Base-by-base conservation (phyloP, 1,284 basidiomycete species). In the Sanghuangporus baumii region DNA sequence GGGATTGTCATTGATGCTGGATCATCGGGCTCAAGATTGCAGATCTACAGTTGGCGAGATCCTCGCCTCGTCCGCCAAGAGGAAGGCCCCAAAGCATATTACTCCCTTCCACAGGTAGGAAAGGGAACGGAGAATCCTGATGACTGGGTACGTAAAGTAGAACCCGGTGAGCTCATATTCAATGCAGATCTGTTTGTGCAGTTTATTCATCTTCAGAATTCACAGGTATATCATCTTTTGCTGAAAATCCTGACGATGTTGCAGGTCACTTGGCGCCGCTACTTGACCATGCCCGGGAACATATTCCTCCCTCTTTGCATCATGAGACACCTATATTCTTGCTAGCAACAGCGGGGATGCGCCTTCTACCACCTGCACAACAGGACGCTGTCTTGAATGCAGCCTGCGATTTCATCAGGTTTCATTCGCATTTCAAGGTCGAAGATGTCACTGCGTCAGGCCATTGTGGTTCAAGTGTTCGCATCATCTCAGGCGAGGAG, bases 1-100 rank as follows among this genome's bases (percentile, higher is more conserved):
- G 96, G 94, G 57, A 87, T 99, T 66, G 94, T 99, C 63, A 91
- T 99, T 73, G 96, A 99, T 79, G 96, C 96, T 70, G 96, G 96
- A 67, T 97, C 94, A 71, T 98, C 95, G 11, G 96, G 96, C 41
- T 98, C 96, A 6, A 83, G 97, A 56, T 81, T 98, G 55, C 96
- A 97, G 75, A 94, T 99, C 68, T 99, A 99, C 79, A 95, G 93
- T 71, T 99, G 96, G 96, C 87, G 84, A 67, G 91, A 98, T 73
- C 87, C 94, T 18, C 81, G 84, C 59, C 74, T 81, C 14, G 76
- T 83, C 23, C 74, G 76, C 4, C 67, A 79, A 57, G 75, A 79
- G 47, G 74, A 80, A 60, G 81, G 77, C 50, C 78, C 78, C 59
- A 70, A 74, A 14, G 77, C 82, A 3, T 76, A 78, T 12, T 72